Evolutionary conservation across 495 filamentous ascomycete species (phyloP), one percentile per base, ranked within the genome.

Genomic region (Penicillium dipodomyicola): DNA sequence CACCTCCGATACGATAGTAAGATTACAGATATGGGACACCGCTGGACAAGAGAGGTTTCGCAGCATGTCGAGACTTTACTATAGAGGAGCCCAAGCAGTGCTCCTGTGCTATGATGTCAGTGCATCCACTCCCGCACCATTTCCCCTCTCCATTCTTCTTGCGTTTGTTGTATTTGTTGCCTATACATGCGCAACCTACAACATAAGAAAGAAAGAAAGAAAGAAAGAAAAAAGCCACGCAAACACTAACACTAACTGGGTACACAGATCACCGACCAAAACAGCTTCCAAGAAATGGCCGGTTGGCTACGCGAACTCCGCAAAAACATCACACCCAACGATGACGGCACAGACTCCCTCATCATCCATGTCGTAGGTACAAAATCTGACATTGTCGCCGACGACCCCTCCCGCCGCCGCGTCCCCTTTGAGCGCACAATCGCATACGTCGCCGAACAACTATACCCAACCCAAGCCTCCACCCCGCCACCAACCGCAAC

Each of bases 291-390:
- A 52, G 92, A 96, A 70, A 96, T 98, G 92, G 90, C 90, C 57
- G 82, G 86, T 47, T 98, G 94, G 94, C 78, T 96, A 56, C 78
- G 78, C 49, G 92, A 96, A 72, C 77, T 92, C 29, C 85, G 86
- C 59, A 78, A 82, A 52, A 89, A 92, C 59, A 75, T 91, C 27
- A 72, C 68, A 37, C 69, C 63, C 8, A 67, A 63, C 10, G 48
- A 49, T n/a, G 54, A 29, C 35, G 58, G 56, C 23, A 4, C 52
- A 10, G 74, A 82, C 49, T 89, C 91, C 56, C 82, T 96, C 27
- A 87, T 98, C n/a, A 82, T 98, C 9, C 94, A 98, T 65, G 89
- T 98, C 35, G 94, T 97, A 2, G 94, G 94, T 47, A 97, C 94
- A 4, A 98, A 98, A 68, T 86, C 86, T 54, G 94, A 98, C 70